A percentile compares a stretch with the other conserved stretches of the same genome.
phyloP scores from a whole-genome alignment of 371 early-diverging fungal species.

The Mortierella sp. region DNA sequence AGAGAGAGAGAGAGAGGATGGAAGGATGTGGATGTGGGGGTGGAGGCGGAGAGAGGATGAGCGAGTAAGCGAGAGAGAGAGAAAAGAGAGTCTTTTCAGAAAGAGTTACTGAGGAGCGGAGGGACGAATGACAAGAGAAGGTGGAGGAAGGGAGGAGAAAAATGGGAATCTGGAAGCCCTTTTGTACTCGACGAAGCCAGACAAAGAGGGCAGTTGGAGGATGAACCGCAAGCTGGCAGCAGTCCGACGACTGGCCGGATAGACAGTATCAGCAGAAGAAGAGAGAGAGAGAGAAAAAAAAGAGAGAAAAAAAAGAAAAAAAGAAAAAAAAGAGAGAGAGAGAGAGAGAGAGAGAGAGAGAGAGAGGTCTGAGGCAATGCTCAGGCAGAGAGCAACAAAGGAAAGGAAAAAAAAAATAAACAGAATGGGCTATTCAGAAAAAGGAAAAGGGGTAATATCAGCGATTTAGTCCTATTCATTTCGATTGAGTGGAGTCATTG shows the following conservation, averaged over 20 bases:
- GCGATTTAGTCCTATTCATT: no score
- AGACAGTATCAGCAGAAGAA: neutral
- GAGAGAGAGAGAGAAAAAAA: slow-evolving; percentile 1
- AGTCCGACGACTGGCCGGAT: no score
- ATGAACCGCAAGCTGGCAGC: slow-evolving; percentile 1
- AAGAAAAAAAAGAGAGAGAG: slow-evolving; percentile 4
- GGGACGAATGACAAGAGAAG: neutral
- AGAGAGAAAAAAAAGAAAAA: slow-evolving; percentile 3
- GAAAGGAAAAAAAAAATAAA: no score
- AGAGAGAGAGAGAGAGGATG: neutral
- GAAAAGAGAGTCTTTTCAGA: neutral
- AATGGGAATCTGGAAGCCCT: slow-evolving; percentile 1
- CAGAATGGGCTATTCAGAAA: no score
- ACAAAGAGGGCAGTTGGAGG: neutral
- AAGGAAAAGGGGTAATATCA: no score
- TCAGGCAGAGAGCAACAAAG: no score
- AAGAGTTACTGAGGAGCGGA: neutral
- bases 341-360: slow-evolving; percentile 1
- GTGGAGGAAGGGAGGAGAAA: slow-evolving; percentile 5
- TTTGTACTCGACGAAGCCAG: slow-evolving; percentile 7
- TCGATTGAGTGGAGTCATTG: no score
- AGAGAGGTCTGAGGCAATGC: no score
- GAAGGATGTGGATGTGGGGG: neutral
- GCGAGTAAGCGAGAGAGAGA: neutral
- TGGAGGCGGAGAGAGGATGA: neutral